Base-by-base conservation (phyloP, 495 filamentous ascomycete species). In the Chaetomium cochliodes region DNA sequence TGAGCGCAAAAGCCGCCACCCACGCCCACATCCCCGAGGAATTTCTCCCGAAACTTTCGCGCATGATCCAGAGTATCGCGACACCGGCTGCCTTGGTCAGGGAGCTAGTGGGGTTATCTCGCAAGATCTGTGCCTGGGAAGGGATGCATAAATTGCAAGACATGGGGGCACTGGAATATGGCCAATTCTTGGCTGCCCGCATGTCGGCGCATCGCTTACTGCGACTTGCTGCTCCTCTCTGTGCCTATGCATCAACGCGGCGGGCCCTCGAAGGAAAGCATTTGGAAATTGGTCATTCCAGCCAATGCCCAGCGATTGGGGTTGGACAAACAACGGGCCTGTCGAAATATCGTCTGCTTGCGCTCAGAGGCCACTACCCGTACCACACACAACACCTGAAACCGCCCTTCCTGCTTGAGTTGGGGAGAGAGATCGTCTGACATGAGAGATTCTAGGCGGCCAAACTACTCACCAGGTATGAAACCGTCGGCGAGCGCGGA, bases 391-490 rank as follows among this genome's bases (percentile, higher is more conserved):
- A 51, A 63, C 66, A 64, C 54, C 22, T 57, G 23, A 58, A 60
- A 42, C 58, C 58, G 53, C 33, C 59, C 47, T 63, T 63, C 65
- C 62, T 71, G 67, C 67, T 57, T 73, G 67, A 68, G 63, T 68
- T 69, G 53, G 56, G 68, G 69, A 71, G 70, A 66, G 70, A 69
- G 68, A 74, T 68, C 64, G 76, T 78, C 78, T 80, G 74, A 81
- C 73, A 73, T 73, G 68, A 74, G 68, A 75, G 69, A 69, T 72
- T 72, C 57, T 75, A 82, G 80, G 80, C 76, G 80, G 80, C 70
- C 75, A 79, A 67, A 73, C 77, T 22, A 78, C 73, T 64, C 80
- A 82, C 67, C 79, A 82, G 79, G 79, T 82, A 81, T 77, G 79
- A 70, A 65, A 58, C 65, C 42, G 60, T 62, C 63, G 70, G 69